phyloP scores from a whole-genome alignment of 2,329 filamentous ascomycete genomes.

The Westerdykella aurantiaca region DNA sequence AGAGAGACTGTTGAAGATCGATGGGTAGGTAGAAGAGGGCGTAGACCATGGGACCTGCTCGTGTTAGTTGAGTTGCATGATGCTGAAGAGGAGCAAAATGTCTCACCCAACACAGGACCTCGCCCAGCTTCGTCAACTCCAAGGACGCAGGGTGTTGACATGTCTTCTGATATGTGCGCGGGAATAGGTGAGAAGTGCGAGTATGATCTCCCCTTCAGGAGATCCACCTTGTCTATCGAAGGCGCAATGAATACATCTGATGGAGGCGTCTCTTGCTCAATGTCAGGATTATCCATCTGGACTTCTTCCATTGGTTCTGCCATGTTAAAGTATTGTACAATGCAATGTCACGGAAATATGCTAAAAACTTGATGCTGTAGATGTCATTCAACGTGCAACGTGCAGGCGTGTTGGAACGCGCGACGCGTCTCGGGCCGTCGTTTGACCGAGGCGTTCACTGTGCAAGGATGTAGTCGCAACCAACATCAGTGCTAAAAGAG shows the following conservation, averaged over 20 bases:
- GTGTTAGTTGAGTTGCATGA: constrained; percentile 11
- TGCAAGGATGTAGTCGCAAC: constrained; percentile 20
- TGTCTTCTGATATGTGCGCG: constrained; percentile 35
- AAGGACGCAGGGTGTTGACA: constrained; percentile 62
- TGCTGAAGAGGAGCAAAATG: constrained; percentile 32
- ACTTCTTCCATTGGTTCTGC: constrained; percentile 23
- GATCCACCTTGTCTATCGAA: constrained; percentile 38
- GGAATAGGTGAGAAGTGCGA: constrained; percentile 45
- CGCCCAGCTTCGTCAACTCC: constrained; percentile 92
- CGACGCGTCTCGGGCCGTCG: constrained; percentile 6
- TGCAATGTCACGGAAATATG: too few relatives aligned
- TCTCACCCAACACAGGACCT: constrained; percentile 79
- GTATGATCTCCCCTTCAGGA: constrained; percentile 44
- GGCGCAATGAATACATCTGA: constrained; percentile 44
- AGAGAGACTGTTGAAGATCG: constrained; percentile 62
- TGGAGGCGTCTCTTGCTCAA: constrained; percentile 32
- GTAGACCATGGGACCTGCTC: constrained; percentile 59
- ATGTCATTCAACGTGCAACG: too few relatives aligned
- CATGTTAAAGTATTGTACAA: constrained; percentile 11
- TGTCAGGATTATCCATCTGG: constrained; percentile 32
- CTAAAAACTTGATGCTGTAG: too few relatives aligned
- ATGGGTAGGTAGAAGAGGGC: constrained; percentile 65
- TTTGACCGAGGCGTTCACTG: constrained; percentile 4
- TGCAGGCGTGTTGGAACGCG: constrained; percentile 3
- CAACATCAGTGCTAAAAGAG: too few relatives aligned